A percentile compares a stretch with the other conserved stretches of the same genome.
Evolutionary conservation across 495 filamentous ascomycete species (phyloP).

Genomic region (Xylaria longipes): DNA sequence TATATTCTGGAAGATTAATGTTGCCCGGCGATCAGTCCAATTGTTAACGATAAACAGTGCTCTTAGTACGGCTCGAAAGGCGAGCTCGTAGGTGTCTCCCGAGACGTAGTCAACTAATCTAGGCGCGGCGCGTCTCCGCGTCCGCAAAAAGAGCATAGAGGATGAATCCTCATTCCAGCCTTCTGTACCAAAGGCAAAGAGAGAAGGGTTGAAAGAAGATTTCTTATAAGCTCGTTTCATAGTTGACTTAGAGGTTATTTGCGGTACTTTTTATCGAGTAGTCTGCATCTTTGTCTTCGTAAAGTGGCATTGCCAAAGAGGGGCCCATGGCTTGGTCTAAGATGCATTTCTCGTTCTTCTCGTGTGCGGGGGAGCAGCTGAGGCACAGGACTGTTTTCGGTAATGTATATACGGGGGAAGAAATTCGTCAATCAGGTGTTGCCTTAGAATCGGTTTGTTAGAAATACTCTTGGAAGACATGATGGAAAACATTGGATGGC

Average conservation of each 20-base stretch:
- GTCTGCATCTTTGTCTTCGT: not conserved
- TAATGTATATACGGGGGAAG: not conserved
- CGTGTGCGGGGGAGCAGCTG: not conserved
- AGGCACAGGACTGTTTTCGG: not conserved
- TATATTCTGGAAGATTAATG: not conserved
- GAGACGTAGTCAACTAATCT: not conserved
- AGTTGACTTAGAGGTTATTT: not conserved
- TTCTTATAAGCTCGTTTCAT: not conserved
- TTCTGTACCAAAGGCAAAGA: not conserved
- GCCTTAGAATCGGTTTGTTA: not conserved
- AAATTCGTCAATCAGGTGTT: not conserved
- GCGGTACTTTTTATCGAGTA: no score
- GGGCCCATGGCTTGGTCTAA: not conserved
- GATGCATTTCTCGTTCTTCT: not conserved
- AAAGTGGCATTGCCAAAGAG: not conserved
- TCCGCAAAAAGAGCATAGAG: not conserved
- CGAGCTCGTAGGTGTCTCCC: not conserved
- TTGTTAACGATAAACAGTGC: no score
- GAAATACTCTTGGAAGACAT: not conserved
- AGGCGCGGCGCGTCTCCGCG: not conserved
- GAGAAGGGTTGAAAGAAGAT: not conserved
- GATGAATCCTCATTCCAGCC: not conserved
- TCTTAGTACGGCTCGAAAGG: not conserved
- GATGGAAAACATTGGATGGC: not conserved
- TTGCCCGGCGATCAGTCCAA: not conserved